A percentile compares a stretch with the other conserved stretches of the same genome.
These are phyloP conservation scores for Neurospora intermedia DNA, from an alignment of 495 filamentous ascomycete species.

Conservation along the genomic window DNA sequence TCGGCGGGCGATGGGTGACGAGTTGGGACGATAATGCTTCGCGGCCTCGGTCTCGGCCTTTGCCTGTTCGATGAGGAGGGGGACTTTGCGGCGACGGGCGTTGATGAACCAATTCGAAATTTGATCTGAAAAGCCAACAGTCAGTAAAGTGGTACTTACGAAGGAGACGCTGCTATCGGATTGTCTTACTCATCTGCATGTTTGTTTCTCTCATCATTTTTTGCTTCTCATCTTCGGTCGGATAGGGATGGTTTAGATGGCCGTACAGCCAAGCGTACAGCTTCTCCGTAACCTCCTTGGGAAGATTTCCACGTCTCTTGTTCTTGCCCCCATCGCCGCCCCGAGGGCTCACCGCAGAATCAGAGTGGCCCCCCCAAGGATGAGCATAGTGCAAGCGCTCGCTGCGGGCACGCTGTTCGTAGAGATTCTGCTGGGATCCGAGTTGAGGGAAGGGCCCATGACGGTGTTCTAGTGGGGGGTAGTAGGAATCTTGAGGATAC, in stretches of 20 bases:
- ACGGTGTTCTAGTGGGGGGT: background rate
- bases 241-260: constrained; percentile 75
- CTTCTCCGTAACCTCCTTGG: constrained; percentile 74
- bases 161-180: background rate
- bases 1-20: background rate
- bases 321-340: background rate
- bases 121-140: constrained; percentile 33
- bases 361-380: background rate
- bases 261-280: constrained; percentile 70
- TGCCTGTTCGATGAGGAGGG: constrained; percentile 47
- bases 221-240: constrained; percentile 84
- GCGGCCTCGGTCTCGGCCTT: constrained; percentile 30
- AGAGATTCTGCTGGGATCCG: background rate
- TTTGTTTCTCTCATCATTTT: constrained; percentile 65
- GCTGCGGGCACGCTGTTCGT: background rate
- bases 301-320: constrained; percentile 64
- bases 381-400: background rate
- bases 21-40: background rate
- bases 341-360: background rate
- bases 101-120: constrained; percentile 98
- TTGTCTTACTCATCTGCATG: constrained; percentile 64
- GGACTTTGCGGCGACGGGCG: constrained; percentile 69
- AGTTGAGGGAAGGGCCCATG: background rate
- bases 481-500: background rate
- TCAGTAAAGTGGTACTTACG: constrained; percentile 2